Evolutionary conservation across 768 basidiomycete genomes (phyloP).

Genomic region (Exidia glandulosa): DNA sequence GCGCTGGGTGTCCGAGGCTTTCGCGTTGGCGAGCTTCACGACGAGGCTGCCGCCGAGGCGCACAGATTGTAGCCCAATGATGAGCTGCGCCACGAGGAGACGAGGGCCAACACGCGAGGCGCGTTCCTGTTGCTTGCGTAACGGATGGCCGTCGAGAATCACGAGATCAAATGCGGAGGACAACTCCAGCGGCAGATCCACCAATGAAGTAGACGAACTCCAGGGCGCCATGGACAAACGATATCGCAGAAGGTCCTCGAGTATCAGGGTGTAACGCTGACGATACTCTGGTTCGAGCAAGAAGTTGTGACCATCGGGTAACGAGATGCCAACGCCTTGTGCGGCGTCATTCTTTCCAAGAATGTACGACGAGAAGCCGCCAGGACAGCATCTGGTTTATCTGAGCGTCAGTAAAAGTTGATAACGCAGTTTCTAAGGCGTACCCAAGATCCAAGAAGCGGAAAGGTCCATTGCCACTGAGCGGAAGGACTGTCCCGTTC

Average conservation of each 20-base stretch:
- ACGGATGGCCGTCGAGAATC: slow-evolving; percentile 23
- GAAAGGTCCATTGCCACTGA: slow-evolving; percentile 7
- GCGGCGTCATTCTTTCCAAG: slow-evolving; percentile 15
- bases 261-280: slow-evolving; percentile 13
- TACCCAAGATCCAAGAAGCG: slow-evolving; percentile 21
- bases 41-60: slow-evolving; percentile 18
- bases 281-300: slow-evolving; percentile 9
- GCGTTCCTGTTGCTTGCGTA: slow-evolving; percentile 13
- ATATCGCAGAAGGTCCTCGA: slow-evolving; percentile 8
- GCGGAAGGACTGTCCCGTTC: background rate
- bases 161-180: slow-evolving; percentile 17
- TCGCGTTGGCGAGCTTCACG: slow-evolving; percentile 22
- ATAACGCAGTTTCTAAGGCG: background rate
- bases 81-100: slow-evolving; percentile 21
- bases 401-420: background rate
- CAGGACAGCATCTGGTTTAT: slow-evolving; percentile 18
- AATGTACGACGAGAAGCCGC: slow-evolving; percentile 21
- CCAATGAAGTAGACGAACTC: background rate
- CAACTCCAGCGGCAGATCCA: background rate
- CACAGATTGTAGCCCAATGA: slow-evolving; percentile 17
- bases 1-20: slow-evolving; percentile 17
- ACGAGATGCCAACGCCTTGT: slow-evolving; percentile 15
- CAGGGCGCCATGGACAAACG: slow-evolving; percentile 8
- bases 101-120: slow-evolving; percentile 12
- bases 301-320: slow-evolving; percentile 16